A percentile compares a stretch with the other conserved stretches of the same genome.
These are phyloP conservation scores for Myxozyma monticola DNA, from an alignment of 805 yeast genomes.

Conservation along the genomic window DNA sequence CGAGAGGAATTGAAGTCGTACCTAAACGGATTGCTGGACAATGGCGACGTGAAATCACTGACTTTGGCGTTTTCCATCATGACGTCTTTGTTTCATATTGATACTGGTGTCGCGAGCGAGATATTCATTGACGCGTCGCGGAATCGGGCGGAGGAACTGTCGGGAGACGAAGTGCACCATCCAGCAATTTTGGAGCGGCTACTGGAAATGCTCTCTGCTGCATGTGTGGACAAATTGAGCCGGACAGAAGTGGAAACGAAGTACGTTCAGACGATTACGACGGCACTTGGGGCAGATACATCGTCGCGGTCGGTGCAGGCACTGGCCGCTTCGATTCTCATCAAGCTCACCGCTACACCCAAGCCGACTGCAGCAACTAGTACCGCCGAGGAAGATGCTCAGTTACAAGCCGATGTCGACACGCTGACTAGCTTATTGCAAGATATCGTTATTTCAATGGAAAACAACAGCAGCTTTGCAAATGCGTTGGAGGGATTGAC, in stretches of 20 bases:
- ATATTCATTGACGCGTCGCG: conserved; percentile 33
- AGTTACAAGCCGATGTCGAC: conserved; percentile 28
- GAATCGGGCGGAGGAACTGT: conserved; percentile 18
- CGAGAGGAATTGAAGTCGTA: conserved; percentile 3
- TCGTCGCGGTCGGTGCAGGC: conserved; percentile 31
- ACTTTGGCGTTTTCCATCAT: conserved; percentile 35
- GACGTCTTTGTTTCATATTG: conserved; percentile 34
- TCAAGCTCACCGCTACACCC: conserved; percentile 37
- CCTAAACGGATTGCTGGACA: not conserved
- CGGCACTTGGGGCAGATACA: conserved; percentile 30
- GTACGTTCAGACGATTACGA: conserved; percentile 30
- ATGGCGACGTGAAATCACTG: conserved; percentile 23
- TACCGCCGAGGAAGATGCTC: conserved; percentile 21
- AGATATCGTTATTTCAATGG: conserved; percentile 27
- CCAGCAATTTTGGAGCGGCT: conserved; percentile 32
- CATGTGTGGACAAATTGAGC: conserved; percentile 37
- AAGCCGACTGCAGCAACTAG: conserved; percentile 30
- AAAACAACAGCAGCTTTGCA: conserved; percentile 13
- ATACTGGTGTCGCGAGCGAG: conserved; percentile 33
- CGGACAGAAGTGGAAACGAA: conserved; percentile 35
- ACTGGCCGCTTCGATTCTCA: conserved; percentile 39
- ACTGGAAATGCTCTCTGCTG: conserved; percentile 40
- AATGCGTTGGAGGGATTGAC: conserved; percentile 41
- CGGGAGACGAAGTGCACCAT: conserved; percentile 24
- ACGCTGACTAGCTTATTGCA: conserved; percentile 37